Evolutionary conservation across 2,329 filamentous ascomycete genomes (phyloP).

Genomic region (Trichoderma sp.): DNA sequence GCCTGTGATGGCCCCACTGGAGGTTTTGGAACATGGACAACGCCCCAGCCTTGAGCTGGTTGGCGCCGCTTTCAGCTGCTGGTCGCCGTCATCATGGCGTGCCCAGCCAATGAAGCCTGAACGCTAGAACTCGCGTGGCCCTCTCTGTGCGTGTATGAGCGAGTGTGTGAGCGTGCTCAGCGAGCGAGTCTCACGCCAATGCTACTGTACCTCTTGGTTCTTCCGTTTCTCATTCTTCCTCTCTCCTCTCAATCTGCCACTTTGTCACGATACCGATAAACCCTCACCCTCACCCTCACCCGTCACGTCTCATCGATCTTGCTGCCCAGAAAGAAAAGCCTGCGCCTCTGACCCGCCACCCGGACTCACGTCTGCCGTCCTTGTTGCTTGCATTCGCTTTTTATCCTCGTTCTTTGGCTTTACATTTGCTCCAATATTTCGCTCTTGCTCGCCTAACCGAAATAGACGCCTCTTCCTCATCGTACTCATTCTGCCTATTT

Average conservation of each 20-base stretch:
- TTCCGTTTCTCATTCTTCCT: neutral
- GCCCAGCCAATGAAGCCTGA: constrained; percentile 23
- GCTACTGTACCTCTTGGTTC: neutral
- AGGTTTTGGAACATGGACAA: constrained; percentile 1
- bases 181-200: constrained; percentile 24
- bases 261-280: constrained; percentile 28
- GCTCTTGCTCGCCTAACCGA: constrained; percentile 1
- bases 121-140: constrained; percentile 4
- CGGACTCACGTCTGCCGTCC: neutral
- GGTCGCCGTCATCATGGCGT: constrained; percentile 9
- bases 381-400: neutral
- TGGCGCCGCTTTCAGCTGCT: constrained; percentile 27
- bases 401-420: neutral
- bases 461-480: neutral
- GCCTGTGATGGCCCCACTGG: constrained; percentile 22
- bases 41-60: neutral
- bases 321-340: constrained; percentile 16
- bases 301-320: constrained; percentile 17
- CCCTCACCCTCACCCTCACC: constrained; percentile 24
- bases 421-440: neutral
- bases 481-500: neutral
- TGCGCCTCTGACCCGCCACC: neutral
- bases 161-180: neutral
- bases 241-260: constrained; percentile 9
- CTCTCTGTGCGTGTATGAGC: constrained; percentile 6